Base-by-base conservation (phyloP, 805 yeast genomes). In the Zygosaccharomyces gambellarensis region DNA sequence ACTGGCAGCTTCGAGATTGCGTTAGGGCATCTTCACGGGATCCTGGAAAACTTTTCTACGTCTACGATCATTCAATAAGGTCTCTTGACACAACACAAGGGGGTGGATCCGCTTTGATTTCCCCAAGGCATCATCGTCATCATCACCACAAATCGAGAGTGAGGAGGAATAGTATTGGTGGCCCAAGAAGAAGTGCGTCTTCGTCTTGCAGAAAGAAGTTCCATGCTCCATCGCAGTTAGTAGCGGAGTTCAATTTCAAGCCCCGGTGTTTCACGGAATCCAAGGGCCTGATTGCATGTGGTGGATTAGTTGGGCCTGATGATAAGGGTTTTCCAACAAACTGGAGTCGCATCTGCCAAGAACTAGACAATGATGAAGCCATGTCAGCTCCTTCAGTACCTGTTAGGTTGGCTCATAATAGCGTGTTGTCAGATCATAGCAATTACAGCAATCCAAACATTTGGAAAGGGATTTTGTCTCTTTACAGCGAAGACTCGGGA, bases 1-100 rank as follows among this genome's bases (percentile, higher is more conserved):
- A 88, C 70, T 89, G 95, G 95, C 96, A 88, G 65, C 72, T 89
- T 29, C 73, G 95, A 32, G 92, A 89, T 61, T 73, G 89, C 59
- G 71, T 89, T 5, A 78, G 81, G 55, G 76, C 78, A 12, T 69
- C 73, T 14, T 64, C 83, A 48, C 53, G 59, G 43, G 49, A 64
- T 48, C 65, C 74, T 53, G 62, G 76, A 52, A 72, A 73, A 39
- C 70, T 86, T 7, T 74, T 77, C 49, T 87, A 82, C 62, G 83
- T 90, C 1, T 71, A 71, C 50, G 80, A 80, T 38, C 80, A 79
- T 51, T 62, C 75, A 21, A 74, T 87, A 29, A 73, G 76, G 53
- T 52, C 68, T 19, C 65, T 80, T 8, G 73, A 78, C 53, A 65
- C 78, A 28, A 32, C 48, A 27, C 52, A 45, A 17, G 47, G 46